These are phyloP conservation scores for Lepraria neglecta DNA, from an alignment of 495 filamentous ascomycete species.

Conservation along the genomic window DNA sequence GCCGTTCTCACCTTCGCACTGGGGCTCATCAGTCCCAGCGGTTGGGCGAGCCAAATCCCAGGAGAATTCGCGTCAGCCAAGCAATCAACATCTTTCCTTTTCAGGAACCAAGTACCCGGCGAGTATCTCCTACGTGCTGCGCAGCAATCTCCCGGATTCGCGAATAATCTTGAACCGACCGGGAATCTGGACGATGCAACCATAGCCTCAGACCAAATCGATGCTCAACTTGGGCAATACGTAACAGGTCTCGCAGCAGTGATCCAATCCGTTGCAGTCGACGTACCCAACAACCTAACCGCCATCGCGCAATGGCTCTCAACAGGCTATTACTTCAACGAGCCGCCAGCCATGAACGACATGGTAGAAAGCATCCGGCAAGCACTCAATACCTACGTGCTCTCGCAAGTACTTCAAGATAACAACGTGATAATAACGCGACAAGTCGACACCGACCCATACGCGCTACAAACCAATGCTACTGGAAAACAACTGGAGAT, in stretches of 20 bases:
- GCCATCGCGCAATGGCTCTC: background rate
- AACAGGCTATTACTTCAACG: constrained; percentile 1
- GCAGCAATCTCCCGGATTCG: constrained; percentile 6
- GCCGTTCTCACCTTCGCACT: constrained; percentile 13
- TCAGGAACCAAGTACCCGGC: constrained; percentile 9
- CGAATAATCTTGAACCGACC: background rate
- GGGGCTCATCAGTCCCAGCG: constrained; percentile 16
- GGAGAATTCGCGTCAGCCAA: background rate
- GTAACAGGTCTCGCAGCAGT: background rate
- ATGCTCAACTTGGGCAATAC: background rate
- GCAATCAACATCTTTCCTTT: background rate
- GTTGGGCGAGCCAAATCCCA: too few species aligned
- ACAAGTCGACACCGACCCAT: constrained; percentile 10
- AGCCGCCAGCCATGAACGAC: background rate
- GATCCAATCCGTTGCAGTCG: constrained; percentile 1
- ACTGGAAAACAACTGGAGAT: background rate
- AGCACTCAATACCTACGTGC: constrained; percentile 14
- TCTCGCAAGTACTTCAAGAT: constrained; percentile 9
- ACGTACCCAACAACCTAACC: constrained; percentile 3
- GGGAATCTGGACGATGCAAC: background rate
- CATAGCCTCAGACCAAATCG: background rate
- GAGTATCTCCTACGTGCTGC: constrained; percentile 12
- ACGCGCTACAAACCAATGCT: constrained; percentile 2
- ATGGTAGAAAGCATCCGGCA: background rate
- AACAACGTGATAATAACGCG: constrained; percentile 13